Evolutionary conservation across 805 yeast genomes (phyloP), one percentile per base, ranked within the genome.

Genomic region (Cyberlindnera saturnus): DNA sequence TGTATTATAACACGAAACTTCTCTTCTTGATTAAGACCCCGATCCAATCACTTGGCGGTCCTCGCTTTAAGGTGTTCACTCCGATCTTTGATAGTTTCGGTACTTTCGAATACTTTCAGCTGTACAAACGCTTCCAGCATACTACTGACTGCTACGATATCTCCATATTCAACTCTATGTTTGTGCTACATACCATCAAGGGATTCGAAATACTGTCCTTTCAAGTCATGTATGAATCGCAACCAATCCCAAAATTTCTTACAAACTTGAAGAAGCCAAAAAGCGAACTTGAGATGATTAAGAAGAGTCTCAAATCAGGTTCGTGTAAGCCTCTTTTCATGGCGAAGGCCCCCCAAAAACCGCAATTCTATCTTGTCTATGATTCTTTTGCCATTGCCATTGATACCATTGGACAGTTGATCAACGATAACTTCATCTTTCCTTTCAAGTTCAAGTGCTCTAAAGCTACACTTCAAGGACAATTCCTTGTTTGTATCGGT

Each of bases 371-470:
- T 13, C 59, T 85, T 37, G 82, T 85, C 32, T 87, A 85, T 64
- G 84, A 75, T 43, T 80, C 79, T 41, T 80, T 82, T 52, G 88
- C 86, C 4, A 66, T 86, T 3, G 80, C 80, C 45, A 73, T 81
- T 45, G 79, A 82, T 56, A 72, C 74, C 38, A 67, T 71, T 34
- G 86, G 86, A 3, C 71, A 71, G 47, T 65, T 80, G 32, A 70
- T 76, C 8, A 55, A 63, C 32, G 64, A 62, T 34, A 52, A 55
- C 9, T 70, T 66, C 47, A 63, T 70, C 6, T 50, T 71, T 38
- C 71, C 70, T 6, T 59, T 71, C 45, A 70, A 69, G 44, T 70
- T 70, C 46, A 63, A 59, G 44, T 70, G 74, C 44, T 51, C 62
- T 1, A 60, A 59, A 2, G 73, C 70, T 6, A 64, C 71, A 3